phyloP scores from a whole-genome alignment of 768 basidiomycete species.

The Boletus tomentosulus region DNA sequence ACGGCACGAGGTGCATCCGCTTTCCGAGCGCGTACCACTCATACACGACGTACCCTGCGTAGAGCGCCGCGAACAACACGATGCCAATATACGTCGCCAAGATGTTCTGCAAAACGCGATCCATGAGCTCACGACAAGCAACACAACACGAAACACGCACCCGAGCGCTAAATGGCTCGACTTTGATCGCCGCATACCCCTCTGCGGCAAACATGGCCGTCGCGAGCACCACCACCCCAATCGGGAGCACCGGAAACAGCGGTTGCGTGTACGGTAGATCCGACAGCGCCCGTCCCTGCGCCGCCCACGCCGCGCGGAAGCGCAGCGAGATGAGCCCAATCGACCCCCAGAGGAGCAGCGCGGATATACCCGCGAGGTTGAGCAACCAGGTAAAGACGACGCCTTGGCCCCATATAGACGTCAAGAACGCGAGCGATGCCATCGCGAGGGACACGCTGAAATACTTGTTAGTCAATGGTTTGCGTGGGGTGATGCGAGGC shows the following conservation, averaged over 20 bases:
- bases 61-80: slow-evolving; percentile 42
- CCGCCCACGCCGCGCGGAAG: slow-evolving; percentile 58
- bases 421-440: slow-evolving; percentile 49
- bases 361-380: slow-evolving; percentile 62
- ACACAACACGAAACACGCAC: slow-evolving; percentile 23
- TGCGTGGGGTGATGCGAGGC: slow-evolving; percentile 24
- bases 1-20: slow-evolving; percentile 38
- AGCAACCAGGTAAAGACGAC: slow-evolving; percentile 57
- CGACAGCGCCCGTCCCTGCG: slow-evolving; percentile 44
- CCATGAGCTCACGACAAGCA: background rate
- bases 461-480: background rate
- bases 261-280: slow-evolving; percentile 61
- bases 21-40: slow-evolving; percentile 32
- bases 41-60: slow-evolving; percentile 41
- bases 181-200: slow-evolving; percentile 46
- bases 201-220: slow-evolving; percentile 52
- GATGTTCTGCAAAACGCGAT: slow-evolving; percentile 38
- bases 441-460: slow-evolving; percentile 46
- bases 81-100: slow-evolving; percentile 55
- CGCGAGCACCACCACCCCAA: slow-evolving; percentile 46
- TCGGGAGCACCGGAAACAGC: slow-evolving; percentile 48
- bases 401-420: slow-evolving; percentile 55
- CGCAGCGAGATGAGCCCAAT: slow-evolving; percentile 54
- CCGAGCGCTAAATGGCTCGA: slow-evolving; percentile 41
- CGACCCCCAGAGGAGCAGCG: slow-evolving; percentile 63